phyloP scores from a whole-genome alignment of 768 basidiomycete species.

The Termitomyces sp. region DNA sequence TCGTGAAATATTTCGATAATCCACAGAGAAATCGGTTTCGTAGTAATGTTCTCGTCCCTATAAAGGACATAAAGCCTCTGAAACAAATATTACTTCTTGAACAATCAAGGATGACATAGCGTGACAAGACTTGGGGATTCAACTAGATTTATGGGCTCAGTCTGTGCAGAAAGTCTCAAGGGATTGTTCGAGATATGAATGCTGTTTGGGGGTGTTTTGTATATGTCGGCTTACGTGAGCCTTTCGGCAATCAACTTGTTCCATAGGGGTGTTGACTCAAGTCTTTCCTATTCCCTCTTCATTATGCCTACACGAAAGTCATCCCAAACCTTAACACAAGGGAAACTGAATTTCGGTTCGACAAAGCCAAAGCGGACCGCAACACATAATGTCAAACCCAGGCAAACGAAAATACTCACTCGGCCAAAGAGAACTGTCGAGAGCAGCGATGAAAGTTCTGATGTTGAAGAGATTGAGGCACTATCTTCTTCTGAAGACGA shows the following conservation, averaged over 20 bases:
- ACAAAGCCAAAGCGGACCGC: conserved; percentile 37
- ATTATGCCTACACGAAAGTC: conserved; percentile 2
- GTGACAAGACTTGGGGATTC: not conserved
- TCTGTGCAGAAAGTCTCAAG: not conserved
- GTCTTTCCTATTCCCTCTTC: not conserved
- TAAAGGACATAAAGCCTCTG: not conserved
- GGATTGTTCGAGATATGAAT: no score
- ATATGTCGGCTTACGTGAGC: not conserved
- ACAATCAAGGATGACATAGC: not conserved
- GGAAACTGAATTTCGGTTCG: conserved; percentile 37
- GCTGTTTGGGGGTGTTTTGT: no score
- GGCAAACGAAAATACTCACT: conserved; percentile 11
- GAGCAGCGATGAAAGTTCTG: conserved; percentile 16
- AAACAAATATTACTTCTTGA: not conserved
- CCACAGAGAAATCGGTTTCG: no score
- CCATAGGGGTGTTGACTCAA: not conserved
- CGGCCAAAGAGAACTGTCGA: conserved; percentile 4
- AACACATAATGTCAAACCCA: conserved; percentile 17
- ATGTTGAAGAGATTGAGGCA: conserved; percentile 19
- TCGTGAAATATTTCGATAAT: no score
- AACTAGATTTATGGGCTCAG: not conserved
- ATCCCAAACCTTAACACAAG: conserved; percentile 33
- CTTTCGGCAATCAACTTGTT: not conserved
- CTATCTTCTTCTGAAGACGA: conserved; percentile 17
- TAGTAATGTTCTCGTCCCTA: no score